Evolutionary conservation across 495 filamentous ascomycete species (phyloP), one percentile per base, ranked within the genome.

Genomic region (Aspergillus baeticus): DNA sequence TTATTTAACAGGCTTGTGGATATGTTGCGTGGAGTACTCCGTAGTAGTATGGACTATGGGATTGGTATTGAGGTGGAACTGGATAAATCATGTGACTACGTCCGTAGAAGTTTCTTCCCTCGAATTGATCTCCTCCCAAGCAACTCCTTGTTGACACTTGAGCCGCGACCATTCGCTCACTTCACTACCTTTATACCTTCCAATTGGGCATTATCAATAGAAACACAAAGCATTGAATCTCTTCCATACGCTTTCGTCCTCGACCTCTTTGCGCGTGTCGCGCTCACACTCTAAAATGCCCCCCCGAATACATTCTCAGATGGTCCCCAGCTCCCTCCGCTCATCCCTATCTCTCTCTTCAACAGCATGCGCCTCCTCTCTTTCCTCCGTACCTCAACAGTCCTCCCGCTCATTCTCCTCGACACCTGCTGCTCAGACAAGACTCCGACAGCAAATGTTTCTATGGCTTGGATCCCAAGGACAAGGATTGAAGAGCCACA

Each of bases 391-490:
- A 10, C 33, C 34, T 8, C 56, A 41, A 51, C 55, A 17, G 5
- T 55, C 53, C 38, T 64, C 62, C 14, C 72, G 80, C 17, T 67
- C 72, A 21, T 83, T 86, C 55, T 84, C 81, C 3, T 70, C 71
- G 15, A 76, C 81, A 20, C 61, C 69, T 26, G 55, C 68, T 38
- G 36, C 65, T 36, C 68, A 76, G 65, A 83, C 80, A 14, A 71
- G 69, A 54, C 69, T 74, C 13, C 84, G 87, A 41, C 71, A 73
- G 48, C 56, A 69, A 11, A 89, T 92, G 79, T 89, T 82, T 55
- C 69, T 68, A 53, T 93, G 89, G 89, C 74, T 92, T 10, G 78
- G 78, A 46, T 79, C 74, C 8, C 75, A 79, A 13, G 89, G 89
- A 22, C 63, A 70, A 23, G 60, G 54, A 10, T 82, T 85, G 47